Evolutionary conservation across 2,329 filamentous ascomycete species (phyloP), one percentile per base, ranked within the genome.

Genomic region (Curvularia spicifera): DNA sequence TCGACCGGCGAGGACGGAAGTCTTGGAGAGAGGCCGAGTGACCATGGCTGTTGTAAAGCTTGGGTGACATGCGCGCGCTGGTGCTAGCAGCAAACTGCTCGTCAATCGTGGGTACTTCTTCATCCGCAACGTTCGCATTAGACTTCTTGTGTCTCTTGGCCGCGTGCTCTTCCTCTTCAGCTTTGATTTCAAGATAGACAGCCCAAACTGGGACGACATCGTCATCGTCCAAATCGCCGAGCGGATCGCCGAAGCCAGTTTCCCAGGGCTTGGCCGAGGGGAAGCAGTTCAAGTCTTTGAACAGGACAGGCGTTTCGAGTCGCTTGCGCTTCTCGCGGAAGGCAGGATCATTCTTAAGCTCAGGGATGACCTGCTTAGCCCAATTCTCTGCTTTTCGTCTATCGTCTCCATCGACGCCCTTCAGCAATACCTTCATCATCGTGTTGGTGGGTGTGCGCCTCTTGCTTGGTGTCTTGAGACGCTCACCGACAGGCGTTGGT

Each of bases 241-340:
- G 65, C 1, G 67, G 66, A 24, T 73, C 59, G 22, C 73, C 70
- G 45, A 69, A 76, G 18, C 70, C 72, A 7, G 65, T 52, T 50
- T 73, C 60, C 74, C 74, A 76, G 24, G 74, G 74, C 45, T 69
- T 68, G 47, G 67, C 61, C 1, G 69, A 61, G 3, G 72, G 72
- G n/a, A 74, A 62, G 49, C 66, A 58, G 18, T 65, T 60, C 12
- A 76, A 63, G 6, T 75, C 68, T 15, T 67, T 60, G 40, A 70
- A 56, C 15, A 65, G 60, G 18, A 75, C 59, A 2, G 67, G 66
- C 7, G 53, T 49, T 44, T 73, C 66, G 2, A 75, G 64, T 8
- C 68, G 69, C 49, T 65, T 67, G 61, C 73, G 73, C 58, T 74
- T 76, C 8, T 69, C 64, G 24, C 64, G 65, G 10, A 69, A 58